Evolutionary conservation across 345 rosid species (phyloP).

Genomic region (Cardamine occulta): DNA sequence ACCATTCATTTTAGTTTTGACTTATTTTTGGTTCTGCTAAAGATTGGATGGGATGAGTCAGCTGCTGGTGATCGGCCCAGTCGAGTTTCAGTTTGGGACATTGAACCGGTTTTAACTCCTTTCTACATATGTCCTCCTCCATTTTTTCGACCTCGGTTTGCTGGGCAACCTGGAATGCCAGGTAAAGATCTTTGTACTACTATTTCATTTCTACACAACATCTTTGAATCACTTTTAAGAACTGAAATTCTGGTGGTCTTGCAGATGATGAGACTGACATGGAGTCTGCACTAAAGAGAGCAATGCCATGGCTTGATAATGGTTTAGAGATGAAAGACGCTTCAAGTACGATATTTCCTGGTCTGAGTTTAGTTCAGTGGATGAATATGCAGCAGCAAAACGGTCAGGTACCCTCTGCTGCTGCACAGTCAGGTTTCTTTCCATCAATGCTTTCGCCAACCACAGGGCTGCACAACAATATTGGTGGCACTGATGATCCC

Average conservation of each 20-base stretch:
- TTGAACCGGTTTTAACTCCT: slow-evolving; percentile 92
- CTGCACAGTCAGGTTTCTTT: slow-evolving; percentile 47
- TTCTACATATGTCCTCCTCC: slow-evolving; percentile 94
- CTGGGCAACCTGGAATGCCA: slow-evolving; percentile 83
- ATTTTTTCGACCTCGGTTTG: slow-evolving; percentile 79
- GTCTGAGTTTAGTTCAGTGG: slow-evolving; percentile 87
- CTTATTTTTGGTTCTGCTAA: not conserved
- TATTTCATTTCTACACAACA: slow-evolving; percentile 7
- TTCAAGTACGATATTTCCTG: slow-evolving; percentile 56
- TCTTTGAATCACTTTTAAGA: slow-evolving; percentile 14
- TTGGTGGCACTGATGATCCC: slow-evolving; percentile 42
- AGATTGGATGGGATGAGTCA: slow-evolving; percentile 99
- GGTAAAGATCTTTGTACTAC: slow-evolving; percentile 46
- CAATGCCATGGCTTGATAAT: slow-evolving; percentile 92
- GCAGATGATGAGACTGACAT: slow-evolving; percentile 84
- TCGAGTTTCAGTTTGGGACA: slow-evolving; percentile 95
- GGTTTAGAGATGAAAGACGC: slow-evolving; percentile 72
- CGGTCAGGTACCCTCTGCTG: slow-evolving; percentile 47
- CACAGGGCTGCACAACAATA: slow-evolving; percentile 35
- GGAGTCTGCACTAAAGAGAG: slow-evolving; percentile 76
- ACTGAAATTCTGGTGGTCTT: not conserved
- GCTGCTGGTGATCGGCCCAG: slow-evolving; percentile 82
- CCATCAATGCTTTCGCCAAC: slow-evolving; percentile 42
- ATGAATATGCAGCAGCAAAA: slow-evolving; percentile 92
- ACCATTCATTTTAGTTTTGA: slow-evolving; percentile 10